Conservation (phyloP, 2,329 filamentous ascomycete genomes). For the Knufia fluminis region DNA sequence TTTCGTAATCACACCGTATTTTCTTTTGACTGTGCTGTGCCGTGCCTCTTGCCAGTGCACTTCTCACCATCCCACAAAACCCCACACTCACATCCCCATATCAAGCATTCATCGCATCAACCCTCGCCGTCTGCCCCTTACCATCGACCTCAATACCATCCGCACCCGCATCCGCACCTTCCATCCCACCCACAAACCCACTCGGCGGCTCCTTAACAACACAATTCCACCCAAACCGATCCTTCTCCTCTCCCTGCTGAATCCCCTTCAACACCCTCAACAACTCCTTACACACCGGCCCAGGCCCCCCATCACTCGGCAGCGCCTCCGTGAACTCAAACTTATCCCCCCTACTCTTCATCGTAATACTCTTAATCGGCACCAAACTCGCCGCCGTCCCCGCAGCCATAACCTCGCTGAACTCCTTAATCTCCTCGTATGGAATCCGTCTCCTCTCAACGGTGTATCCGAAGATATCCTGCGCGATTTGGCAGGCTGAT, state of each 20-base stretch:
- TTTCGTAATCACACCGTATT: too few relatives aligned
- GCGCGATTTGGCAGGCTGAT: constrained; percentile 64
- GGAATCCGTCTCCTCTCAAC: constrained; percentile 62
- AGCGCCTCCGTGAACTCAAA: constrained; percentile 43
- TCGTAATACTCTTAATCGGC: constrained; percentile 82
- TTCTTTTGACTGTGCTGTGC: too few relatives aligned
- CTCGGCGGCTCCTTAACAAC: constrained; percentile 27
- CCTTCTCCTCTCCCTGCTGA: constrained; percentile 69
- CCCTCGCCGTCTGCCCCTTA: not conserved
- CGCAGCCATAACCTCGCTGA: constrained; percentile 78
- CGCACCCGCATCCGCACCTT: not conserved
- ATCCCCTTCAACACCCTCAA: constrained; percentile 72
- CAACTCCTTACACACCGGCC: constrained; percentile 62
- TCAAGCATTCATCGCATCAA: not conserved
- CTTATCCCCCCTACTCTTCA: constrained; percentile 48
- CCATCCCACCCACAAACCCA: constrained; percentile 16
- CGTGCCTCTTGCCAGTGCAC: too few relatives aligned
- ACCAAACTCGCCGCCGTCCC: constrained; percentile 87
- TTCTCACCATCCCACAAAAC: not conserved
- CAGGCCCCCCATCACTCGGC: constrained; percentile 50
- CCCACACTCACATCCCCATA: not conserved
- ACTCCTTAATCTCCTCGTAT: constrained; percentile 53
- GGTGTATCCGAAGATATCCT: constrained; percentile 66
- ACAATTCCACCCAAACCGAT: constrained; percentile 63
- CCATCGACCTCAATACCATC: not conserved